phyloP scores from a whole-genome alignment of 2,329 filamentous ascomycete species.

The Xylariaceae sp. region DNA sequence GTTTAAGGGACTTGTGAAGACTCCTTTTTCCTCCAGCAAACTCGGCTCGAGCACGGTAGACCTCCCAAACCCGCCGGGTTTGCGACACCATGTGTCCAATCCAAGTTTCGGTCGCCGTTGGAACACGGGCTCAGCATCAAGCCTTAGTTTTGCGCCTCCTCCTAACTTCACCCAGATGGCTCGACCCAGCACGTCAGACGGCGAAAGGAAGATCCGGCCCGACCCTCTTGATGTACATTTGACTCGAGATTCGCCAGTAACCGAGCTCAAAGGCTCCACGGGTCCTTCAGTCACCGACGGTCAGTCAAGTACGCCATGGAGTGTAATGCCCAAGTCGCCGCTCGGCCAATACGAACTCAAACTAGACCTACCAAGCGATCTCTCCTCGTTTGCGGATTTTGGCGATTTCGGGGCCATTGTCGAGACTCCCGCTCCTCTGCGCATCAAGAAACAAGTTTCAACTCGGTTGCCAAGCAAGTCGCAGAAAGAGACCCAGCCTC shows the following conservation, averaged over 20 bases:
- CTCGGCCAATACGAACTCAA: conserved; percentile 41
- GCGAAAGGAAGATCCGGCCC: conserved; percentile 39
- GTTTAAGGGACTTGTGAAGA: conserved; percentile 26
- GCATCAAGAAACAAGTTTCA: conserved; percentile 24
- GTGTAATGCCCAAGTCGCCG: conserved; percentile 36
- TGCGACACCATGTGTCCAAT: conserved; percentile 31
- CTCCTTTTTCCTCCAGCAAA: conserved; percentile 37
- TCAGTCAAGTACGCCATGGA: conserved; percentile 16
- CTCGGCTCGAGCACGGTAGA: conserved; percentile 45
- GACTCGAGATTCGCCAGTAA: conserved; percentile 28
- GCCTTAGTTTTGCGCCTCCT: conserved; percentile 30
- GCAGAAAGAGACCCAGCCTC: conserved; percentile 13
- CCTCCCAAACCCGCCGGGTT: conserved; percentile 32
- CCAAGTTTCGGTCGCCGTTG: conserved; percentile 35
- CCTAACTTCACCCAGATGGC: conserved; percentile 32
- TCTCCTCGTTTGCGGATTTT: conserved; percentile 30
- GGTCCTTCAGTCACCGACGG: conserved; percentile 7
- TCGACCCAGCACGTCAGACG: conserved; percentile 34
- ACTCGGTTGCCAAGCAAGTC: conserved; percentile 9
- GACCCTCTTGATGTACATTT: conserved; percentile 49
- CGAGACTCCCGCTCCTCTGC: conserved; percentile 23
- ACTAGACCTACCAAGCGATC: conserved; percentile 27
- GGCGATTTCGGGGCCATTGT: conserved; percentile 25
- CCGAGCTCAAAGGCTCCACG: conserved; percentile 17
- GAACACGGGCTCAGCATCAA: conserved; percentile 36